Evolutionary conservation across 2,329 filamentous ascomycete species (phyloP), one percentile per base, ranked within the genome.

Genomic region (Neonectria hederae): DNA sequence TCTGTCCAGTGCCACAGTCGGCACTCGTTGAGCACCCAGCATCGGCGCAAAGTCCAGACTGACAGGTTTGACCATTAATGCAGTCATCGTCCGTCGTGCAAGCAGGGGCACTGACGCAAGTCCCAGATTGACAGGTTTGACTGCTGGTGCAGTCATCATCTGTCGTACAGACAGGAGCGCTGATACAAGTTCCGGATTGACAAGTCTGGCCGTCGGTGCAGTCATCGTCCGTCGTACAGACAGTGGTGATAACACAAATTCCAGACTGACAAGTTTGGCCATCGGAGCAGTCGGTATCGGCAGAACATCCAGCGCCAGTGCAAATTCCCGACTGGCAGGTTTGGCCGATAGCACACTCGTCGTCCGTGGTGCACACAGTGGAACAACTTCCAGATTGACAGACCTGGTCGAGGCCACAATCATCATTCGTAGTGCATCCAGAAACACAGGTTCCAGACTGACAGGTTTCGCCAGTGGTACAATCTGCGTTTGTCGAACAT

Each of bases 351-450:
- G 40, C 45, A 17, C 59, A 62, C n/a, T 51, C 22, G 4, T 51
- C 22, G 11, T 57, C 30, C 2, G 42, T 5, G 4, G 38, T 24
- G n/a, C 58, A 60, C 13, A 19, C 3, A 7, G 58, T 43, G 2
- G 40, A 43, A 10, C 59, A 62, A 1, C 14, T 52, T 8, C 52
- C 59, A n/a, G 52, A 54, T 22, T 22, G 19, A 19, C 59, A 62
- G 7, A 22, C 32, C 26, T 56, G 42, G 5, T 52, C 59, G 7
- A 14, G 10, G 14, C 21, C 51, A 5, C 58, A 61, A 22, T 61
- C 58, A 8, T 45, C 42, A 17, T n/a, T 28, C 11, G 43, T 32
- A 8, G 43, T 35, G 3, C 35, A 62, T 14, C 21, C 22, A 17
- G 43, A 14, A 11, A 24, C 11, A 3, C 58, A 61, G 4, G 58